Conservation (phyloP, 805 yeast genomes). For the Lipomyces starkeyi region DNA sequence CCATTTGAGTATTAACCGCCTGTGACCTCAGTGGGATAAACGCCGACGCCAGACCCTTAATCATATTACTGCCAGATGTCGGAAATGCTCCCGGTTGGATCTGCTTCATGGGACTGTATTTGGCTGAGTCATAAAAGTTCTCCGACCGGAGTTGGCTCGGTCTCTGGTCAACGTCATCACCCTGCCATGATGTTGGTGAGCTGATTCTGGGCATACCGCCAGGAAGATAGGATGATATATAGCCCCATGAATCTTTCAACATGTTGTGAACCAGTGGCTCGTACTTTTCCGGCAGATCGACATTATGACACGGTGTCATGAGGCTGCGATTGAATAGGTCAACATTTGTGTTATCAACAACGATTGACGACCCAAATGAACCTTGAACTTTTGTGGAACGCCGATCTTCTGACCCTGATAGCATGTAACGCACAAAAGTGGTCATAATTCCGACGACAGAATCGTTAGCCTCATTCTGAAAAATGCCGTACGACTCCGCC, state of each 20-base stretch:
- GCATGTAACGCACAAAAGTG: not conserved
- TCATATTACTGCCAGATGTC: not conserved
- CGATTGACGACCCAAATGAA: not conserved
- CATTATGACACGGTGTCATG: not conserved
- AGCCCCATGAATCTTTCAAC: not conserved
- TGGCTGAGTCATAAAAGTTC: not conserved
- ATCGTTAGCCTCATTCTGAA: not conserved
- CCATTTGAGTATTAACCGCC: not conserved
- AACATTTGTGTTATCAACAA: not conserved
- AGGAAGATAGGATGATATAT: not conserved
- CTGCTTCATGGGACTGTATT: not conserved
- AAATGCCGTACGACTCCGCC: not conserved
- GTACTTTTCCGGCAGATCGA: not conserved
- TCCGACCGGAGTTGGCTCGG: not conserved
- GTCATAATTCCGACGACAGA: not conserved
- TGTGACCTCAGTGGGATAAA: not conserved
- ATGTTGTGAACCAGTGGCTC: not conserved
- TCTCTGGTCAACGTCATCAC: not conserved
- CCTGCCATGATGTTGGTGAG: not conserved
- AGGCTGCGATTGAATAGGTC: not conserved
- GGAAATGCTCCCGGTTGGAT: not conserved
- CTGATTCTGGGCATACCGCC: not conserved
- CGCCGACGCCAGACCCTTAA: not conserved
- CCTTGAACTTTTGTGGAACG: not conserved
- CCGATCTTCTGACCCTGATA: not conserved